These are phyloP conservation scores for Blakeslea trispora DNA, from an alignment of 371 early-diverging fungal species.

Conservation along the genomic window DNA sequence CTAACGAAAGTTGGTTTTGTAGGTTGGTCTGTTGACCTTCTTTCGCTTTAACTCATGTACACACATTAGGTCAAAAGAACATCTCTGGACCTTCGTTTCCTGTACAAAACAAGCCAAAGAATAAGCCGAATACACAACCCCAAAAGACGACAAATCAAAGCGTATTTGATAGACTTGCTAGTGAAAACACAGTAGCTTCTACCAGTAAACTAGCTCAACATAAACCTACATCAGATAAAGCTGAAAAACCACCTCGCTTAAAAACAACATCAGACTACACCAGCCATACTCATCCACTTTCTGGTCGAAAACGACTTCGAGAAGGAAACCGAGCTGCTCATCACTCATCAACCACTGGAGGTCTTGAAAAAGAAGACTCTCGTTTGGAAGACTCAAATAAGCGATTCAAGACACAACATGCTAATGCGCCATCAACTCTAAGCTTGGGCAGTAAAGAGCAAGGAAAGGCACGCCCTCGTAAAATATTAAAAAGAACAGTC, in stretches of 20 bases:
- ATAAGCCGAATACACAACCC: neutral
- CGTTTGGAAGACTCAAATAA: no score
- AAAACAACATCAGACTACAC: neutral
- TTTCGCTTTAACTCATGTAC: neutral
- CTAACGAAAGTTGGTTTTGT: constrained; percentile 24
- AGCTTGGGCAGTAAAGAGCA: no score
- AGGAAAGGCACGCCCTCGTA: no score
- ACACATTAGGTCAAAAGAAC: neutral
- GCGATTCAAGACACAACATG: no score
- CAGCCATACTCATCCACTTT: neutral
- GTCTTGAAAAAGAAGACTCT: no score
- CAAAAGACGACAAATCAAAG: neutral
- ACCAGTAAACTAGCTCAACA: constrained; percentile 4
- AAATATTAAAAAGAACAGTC: no score
- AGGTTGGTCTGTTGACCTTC: neutral
- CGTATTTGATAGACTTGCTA: constrained; percentile 11
- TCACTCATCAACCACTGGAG: no score
- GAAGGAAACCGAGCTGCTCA: neutral
- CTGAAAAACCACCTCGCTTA: neutral
- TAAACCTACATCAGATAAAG: neutral
- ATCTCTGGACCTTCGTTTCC: constrained; percentile 9
- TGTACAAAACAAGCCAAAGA: neutral
- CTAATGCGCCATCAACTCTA: no score
- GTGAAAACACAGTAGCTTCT: constrained; percentile 11
- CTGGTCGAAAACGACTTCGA: neutral